These are phyloP conservation scores for Tarenaya hassleriana DNA, from an alignment of 345 rosid genomes.

Conservation along the genomic window DNA sequence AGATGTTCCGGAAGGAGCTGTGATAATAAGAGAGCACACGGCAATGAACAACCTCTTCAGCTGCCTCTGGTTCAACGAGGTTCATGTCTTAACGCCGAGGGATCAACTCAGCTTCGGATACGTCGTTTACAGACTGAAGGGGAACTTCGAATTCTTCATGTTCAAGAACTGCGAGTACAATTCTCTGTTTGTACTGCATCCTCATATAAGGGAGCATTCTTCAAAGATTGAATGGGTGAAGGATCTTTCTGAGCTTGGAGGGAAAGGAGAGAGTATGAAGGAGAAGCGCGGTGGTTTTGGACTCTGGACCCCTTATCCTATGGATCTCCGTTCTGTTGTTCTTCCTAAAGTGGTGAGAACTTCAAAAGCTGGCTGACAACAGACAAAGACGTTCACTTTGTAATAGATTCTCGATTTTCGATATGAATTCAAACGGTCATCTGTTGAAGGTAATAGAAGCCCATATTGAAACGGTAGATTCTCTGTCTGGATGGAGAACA, in stretches of 20 bases:
- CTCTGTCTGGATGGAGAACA: no score
- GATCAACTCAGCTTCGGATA: conserved; percentile 97
- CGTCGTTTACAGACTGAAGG: conserved; percentile 64
- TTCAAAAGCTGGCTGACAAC: conserved; percentile 88
- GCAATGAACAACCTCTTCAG: conserved; percentile 69
- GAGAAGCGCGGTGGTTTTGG: conserved; percentile 92
- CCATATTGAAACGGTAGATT: no score
- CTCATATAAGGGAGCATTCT: conserved; percentile 92
- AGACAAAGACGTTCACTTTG: no score
- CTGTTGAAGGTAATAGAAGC: no score
- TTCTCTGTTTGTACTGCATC: conserved; percentile 75
- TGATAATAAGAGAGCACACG: conserved; percentile 83
- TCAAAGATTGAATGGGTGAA: conserved; percentile 96
- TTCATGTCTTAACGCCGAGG: conserved; percentile 89
- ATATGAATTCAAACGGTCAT: no score
- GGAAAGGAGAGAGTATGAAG: conserved; percentile 67
- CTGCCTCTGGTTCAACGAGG: conserved; percentile 99
- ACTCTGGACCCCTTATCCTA: conserved; percentile 92
- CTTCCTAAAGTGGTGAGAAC: conserved; percentile 65
- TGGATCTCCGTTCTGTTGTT: conserved; percentile 57
- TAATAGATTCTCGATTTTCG: no score
- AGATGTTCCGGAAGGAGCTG: conserved; percentile 99
- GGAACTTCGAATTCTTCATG: conserved; percentile 68
- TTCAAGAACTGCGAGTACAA: conserved; percentile 93
- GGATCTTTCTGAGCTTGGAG: conserved; percentile 58